phyloP scores from a whole-genome alignment of 306 rosid species.

The Arachis hypogaea region DNA sequence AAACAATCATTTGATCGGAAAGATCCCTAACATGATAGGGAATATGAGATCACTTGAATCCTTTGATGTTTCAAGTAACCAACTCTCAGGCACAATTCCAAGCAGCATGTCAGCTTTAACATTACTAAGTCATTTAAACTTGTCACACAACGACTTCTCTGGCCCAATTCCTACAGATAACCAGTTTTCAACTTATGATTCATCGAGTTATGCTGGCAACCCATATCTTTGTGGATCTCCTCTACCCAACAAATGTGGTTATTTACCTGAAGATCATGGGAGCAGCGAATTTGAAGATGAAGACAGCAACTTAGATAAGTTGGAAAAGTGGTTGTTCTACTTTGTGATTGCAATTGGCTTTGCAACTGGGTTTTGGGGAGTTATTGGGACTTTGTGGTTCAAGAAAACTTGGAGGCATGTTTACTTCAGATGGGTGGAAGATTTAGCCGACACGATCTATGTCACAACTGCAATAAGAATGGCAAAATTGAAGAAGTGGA shows the following conservation, averaged over 20 bases:
- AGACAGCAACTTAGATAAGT: not conserved
- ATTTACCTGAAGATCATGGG: not conserved
- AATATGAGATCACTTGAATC: conserved; percentile 27
- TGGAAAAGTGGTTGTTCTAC: conserved; percentile 32
- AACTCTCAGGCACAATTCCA: conserved; percentile 32
- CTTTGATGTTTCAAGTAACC: conserved; percentile 35
- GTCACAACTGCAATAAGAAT: not conserved
- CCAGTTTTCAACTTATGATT: conserved; percentile 12
- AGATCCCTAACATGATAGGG: conserved; percentile 20
- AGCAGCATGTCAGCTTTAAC: conserved; percentile 1
- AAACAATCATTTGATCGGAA: conserved; percentile 31
- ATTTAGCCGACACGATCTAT: not conserved
- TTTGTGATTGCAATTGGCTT: conserved; percentile 28
- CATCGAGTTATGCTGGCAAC: conserved; percentile 20
- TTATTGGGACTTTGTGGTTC: not conserved
- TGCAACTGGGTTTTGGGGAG: conserved; percentile 34
- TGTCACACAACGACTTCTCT: conserved; percentile 32
- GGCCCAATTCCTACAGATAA: conserved; percentile 26
- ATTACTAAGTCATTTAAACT: conserved; percentile 14
- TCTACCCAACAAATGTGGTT: not conserved
- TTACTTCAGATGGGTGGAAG: conserved; percentile 39
- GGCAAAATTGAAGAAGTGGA: not conserved
- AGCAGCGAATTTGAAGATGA: conserved; percentile 5
- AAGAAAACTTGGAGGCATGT: conserved; percentile 38
- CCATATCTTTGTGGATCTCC: conserved; percentile 36